These are phyloP conservation scores for Fusarium goolgardi DNA, from an alignment of 2,329 filamentous ascomycete genomes.

Conservation along the genomic window DNA sequence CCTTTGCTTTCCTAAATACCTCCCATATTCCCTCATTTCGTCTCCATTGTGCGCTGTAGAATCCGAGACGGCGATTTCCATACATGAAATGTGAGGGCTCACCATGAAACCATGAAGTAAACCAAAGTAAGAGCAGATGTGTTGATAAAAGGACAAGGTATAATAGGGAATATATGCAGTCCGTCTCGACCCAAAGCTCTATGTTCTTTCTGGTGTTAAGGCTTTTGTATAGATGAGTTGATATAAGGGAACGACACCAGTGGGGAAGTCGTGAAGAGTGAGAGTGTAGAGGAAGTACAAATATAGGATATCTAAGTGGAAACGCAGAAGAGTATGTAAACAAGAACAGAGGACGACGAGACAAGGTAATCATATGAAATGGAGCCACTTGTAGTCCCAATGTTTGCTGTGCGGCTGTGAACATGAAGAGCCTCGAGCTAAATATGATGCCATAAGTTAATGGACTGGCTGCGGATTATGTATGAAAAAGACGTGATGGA, in stretches of 20 bases:
- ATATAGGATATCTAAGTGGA: constrained; percentile 8
- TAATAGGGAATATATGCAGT: neutral
- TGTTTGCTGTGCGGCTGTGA: neutral
- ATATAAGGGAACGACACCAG: constrained; percentile 4
- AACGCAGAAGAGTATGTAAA: constrained; percentile 3
- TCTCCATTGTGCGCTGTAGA: neutral
- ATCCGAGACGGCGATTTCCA: neutral
- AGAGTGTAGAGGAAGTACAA: neutral
- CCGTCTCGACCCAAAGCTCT: constrained; percentile 7
- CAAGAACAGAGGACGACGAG: neutral
- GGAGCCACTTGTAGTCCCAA: neutral
- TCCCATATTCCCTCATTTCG: neutral
- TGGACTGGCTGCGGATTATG: constrained; percentile 3
- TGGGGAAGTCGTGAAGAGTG: neutral
- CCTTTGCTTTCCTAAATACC: neutral
- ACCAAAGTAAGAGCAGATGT: constrained; percentile 4
- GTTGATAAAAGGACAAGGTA: neutral
- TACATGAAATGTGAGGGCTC: constrained; percentile 7
- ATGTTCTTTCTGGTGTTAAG: constrained; percentile 1
- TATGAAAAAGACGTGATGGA: neutral
- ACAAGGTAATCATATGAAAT: constrained; percentile 8
- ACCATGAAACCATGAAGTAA: constrained; percentile 3
- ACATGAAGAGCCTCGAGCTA: neutral
- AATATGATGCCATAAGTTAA: neutral
- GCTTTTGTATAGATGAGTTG: constrained; percentile 24